Base-by-base conservation (phyloP, 352 stramenopile genomes). In the Discostella stelligera region DNA sequence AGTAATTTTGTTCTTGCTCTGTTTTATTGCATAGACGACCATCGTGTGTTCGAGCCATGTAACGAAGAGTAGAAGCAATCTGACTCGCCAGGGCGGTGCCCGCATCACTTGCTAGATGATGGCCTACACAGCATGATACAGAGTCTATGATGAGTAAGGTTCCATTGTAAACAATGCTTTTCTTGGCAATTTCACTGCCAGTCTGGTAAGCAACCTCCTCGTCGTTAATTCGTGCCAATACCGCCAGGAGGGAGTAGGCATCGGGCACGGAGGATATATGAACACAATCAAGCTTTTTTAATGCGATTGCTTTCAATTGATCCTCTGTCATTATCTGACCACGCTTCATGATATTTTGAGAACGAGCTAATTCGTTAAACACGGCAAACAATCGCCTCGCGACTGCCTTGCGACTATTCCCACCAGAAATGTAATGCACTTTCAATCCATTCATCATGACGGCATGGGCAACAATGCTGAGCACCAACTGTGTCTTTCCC, bases 401-500 rank as follows among this genome's bases (percentile, higher is more conserved):
- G 11, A 84, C 23, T 30, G 77, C 70, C 16, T 23, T 66, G 4
- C 65, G 64, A 50, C 69, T 73, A 46, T 32, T 52, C 1, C 67
- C 73, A 3, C 73, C 67, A 0, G 73, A 75, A 61, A 74, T 66
- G 20, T 85, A 85, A 49, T 65, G 32, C 0, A 85, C 73, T 58
- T 52, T 41, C 37, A 74, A 41, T 18, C 71, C 20, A 16, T 77
- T 76, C 30, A 59, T 25, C 7, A 82, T n/a, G 13, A 63, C 41
- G 2, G 79, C 68, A 60, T 63, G 67, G 13, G 67, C 66, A 9
- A 71, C 66, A 54, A 84, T 70, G 50, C 39, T 71, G 0, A 87
- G 55, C 9, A 71, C 66, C 14, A 87, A 66, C 52, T 87, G 80
- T 6, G 75, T 84, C 56, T 87, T 87, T 0, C 80, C 75, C 0